Base-by-base conservation (phyloP, 805 yeast species). In the Maudiozyma pseudohumilis region DNA sequence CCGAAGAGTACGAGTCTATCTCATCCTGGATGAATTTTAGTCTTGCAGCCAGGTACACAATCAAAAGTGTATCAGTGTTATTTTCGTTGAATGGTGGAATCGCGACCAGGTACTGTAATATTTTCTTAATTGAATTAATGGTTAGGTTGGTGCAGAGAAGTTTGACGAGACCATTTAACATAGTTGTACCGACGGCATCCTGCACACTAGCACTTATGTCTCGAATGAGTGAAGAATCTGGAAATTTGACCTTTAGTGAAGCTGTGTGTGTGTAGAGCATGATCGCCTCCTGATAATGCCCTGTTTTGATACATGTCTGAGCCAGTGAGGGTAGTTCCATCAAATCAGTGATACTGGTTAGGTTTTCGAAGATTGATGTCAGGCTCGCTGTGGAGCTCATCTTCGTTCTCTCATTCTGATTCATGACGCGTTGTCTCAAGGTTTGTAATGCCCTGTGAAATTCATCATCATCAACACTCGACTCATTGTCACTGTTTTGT, bases 221-320 rank as follows among this genome's bases (percentile, higher is more conserved):
- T 60, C 33, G 63, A 56, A 56, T 40, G 8, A 52, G 44, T 3
- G 34, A 35, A 6, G 56, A 49, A 8, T 50, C 52, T 0, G 87
- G 84, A 56, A 80, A 88, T 41, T 94, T 67, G 13, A 77, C 73
- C 0, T 70, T 64, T 18, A 92, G 64, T 38, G 94, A 69, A 44
- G 79, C 71, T 1, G 82, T 76, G 49, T 83, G 77, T 22, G 81
- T 71, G 10, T 87, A 80, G 11, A 89, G 72, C 55, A 89, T 95
- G 25, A 89, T 70, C 8, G 96, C 87, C 51, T 87, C 95, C 24
- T 86, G 81, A 53, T 88, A 92, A 51, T 82, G 83, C 0, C 95
- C 95, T 33, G 81, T 80, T 34, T 75, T 68, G 9, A 88, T 84
- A 59, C 96, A 85, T n/a, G 88, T 76, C 34, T 77, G 70, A 24